phyloP scores from a whole-genome alignment of 2,329 filamentous ascomycete species.

The Ploettnerulaceae sp. region DNA sequence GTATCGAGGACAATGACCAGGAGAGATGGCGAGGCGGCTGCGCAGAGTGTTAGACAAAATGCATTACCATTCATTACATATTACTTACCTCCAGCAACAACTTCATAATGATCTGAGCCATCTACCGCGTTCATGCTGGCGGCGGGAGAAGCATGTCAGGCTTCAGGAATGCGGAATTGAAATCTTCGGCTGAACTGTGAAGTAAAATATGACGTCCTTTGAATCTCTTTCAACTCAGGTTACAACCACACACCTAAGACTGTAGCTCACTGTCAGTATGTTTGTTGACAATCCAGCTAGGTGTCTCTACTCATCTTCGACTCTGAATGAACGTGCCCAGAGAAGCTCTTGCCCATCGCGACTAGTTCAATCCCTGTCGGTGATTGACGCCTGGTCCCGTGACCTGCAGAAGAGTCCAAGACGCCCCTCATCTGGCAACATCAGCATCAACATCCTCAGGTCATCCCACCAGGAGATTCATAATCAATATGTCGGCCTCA shows the following conservation, averaged over 20 bases:
- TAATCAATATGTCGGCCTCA: constrained; percentile 6
- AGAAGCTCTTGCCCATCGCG: not conserved
- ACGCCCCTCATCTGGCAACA: not conserved
- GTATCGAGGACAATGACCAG: constrained; percentile 91
- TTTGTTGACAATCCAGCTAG: constrained; percentile 8
- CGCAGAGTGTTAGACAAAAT: constrained; percentile 14
- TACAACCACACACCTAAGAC: no score
- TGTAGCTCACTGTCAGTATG: not conserved
- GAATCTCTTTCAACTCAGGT: no score
- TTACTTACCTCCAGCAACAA: constrained; percentile 41
- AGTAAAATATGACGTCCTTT: not conserved
- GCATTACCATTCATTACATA: not conserved
- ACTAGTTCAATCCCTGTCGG: constrained; percentile 6
- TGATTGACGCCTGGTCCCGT: constrained; percentile 21
- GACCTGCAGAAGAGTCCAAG: constrained; percentile 1
- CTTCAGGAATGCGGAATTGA: not conserved
- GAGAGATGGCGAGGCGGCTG: constrained; percentile 67
- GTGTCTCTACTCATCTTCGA: constrained; percentile 8
- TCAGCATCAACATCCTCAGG: not conserved
- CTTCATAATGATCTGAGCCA: constrained; percentile 51
- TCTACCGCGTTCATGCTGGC: constrained; percentile 61
- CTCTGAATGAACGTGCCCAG: no score
- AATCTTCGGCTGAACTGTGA: not conserved
- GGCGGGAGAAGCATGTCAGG: constrained; percentile 22
- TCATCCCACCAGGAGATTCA: not conserved